Base-by-base conservation (phyloP, 345 rosid species). In the Combretum micranthum region DNA sequence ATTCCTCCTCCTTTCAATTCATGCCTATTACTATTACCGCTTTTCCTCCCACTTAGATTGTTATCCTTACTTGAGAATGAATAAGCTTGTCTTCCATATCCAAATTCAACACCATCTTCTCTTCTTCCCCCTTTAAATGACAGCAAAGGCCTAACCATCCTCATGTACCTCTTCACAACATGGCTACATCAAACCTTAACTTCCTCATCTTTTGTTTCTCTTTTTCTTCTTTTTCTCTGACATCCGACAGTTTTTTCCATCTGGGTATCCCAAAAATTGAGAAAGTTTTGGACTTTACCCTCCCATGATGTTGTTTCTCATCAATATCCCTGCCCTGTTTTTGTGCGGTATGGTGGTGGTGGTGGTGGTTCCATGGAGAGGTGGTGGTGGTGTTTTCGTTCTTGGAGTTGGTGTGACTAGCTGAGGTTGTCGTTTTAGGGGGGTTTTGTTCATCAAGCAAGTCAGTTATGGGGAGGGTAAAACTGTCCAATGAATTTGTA, bases 401-500 rank as follows among this genome's bases (percentile, higher is more conserved):
- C 22, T 58, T 52, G 23, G 39, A 21, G 25, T 23, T 42, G 6
- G 54, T 26, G 15, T 46, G 54, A 20, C 39, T 32, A 21, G 17
- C 47, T 42, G 6, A 26, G 4, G 12, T 22, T 26, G 25, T 46
- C 15, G 26, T 43, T 23, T 20, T 56, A 47, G 44, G 26, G 22
- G 55, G 53, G 14, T 39, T 69, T 12, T 67, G 64, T 42, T 80
- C 77, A 21, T 82, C 75, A 17, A 55, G 43, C 45, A 69, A 72
- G 20, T 79, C 82, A 59, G 52, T 75, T 42, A 66, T 47, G 39
- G 96, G 94, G 47, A 82, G 83, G 62, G 80, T 69, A 59, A 80
- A 81, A 63, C 87, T 79, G 70, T 92, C 96, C 61, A 72, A 48
- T 2, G 96, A 92, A 44, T 84, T 75, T 8, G 81, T 77, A 44